phyloP scores from a whole-genome alignment of 176 grass and related monocot genomes.

The Guadua angustifolia region DNA sequence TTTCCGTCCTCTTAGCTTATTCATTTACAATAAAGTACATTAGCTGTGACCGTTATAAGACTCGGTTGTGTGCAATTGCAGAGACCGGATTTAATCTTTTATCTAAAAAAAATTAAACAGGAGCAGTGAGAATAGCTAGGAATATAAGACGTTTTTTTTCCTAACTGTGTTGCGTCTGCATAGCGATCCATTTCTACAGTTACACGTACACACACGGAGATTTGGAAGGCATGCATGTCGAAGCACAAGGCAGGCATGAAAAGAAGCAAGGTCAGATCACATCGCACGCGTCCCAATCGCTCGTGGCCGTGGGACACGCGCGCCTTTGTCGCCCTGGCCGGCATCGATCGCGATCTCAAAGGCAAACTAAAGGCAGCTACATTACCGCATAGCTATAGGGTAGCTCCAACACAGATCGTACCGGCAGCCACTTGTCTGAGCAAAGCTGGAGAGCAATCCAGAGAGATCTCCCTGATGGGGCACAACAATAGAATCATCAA shows the following conservation, averaged over 20 bases:
- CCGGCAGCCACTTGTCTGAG: background rate
- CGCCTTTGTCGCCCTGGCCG: background rate
- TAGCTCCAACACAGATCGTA: background rate
- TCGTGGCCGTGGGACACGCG: background rate
- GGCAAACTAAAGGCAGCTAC: background rate
- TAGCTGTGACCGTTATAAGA: too few species aligned
- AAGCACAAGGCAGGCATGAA: slow-evolving; percentile 10
- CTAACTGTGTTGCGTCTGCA: background rate
- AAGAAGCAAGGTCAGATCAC: slow-evolving; percentile 25
- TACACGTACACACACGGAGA: background rate
- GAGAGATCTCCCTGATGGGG: slow-evolving; percentile 32
- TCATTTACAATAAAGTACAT: too few species aligned
- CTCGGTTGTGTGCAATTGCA: too few species aligned
- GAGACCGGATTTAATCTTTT: too few species aligned
- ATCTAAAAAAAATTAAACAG: too few species aligned
- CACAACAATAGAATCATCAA: background rate
- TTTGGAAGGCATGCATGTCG: slow-evolving; percentile 3
- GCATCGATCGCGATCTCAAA: background rate
- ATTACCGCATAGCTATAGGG: background rate
- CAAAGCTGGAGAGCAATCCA: slow-evolving; percentile 20
- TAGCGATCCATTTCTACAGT: background rate
- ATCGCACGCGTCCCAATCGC: background rate
- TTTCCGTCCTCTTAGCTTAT: too few species aligned
- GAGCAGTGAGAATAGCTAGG: background rate
- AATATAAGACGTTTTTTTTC: background rate